Percentiles rank a stretch among this genome's conserved stretches.
Conservation (phyloP, 2,329 filamentous ascomycete genomes). For the Colletotrichum sp. region DNA sequence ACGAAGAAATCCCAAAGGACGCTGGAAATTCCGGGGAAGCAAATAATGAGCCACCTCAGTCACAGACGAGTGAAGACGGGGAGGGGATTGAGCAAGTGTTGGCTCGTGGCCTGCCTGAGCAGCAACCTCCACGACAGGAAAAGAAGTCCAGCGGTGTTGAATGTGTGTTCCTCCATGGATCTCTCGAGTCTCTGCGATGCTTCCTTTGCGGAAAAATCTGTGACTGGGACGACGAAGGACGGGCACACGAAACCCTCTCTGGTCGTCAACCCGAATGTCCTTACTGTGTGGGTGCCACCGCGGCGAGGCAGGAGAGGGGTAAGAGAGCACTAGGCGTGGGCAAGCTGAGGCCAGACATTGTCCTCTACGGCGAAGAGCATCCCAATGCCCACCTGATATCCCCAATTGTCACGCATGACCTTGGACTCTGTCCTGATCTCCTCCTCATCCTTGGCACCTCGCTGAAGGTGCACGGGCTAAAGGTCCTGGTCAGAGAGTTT, state of each 20-base stretch:
- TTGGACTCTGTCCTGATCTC: conserved; percentile 68
- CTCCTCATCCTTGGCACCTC: conserved; percentile 75
- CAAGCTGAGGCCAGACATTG: conserved; percentile 73
- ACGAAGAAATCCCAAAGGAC: neutral
- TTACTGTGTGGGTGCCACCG: conserved; percentile 66
- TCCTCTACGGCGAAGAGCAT: conserved; percentile 77
- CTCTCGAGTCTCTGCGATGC: conserved; percentile 68
- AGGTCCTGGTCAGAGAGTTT: conserved; percentile 74
- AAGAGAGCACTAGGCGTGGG: conserved; percentile 72
- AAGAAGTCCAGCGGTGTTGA: conserved; percentile 50
- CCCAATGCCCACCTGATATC: conserved; percentile 72
- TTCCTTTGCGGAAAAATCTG: conserved; percentile 63
- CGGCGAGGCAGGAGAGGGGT: conserved; percentile 66
- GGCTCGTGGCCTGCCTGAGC: neutral
- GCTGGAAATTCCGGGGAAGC: neutral
- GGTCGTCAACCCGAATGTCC: conserved; percentile 73
- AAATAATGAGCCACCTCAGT: neutral
- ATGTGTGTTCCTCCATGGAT: conserved; percentile 75
- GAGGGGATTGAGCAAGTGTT: neutral
- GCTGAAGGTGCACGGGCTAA: conserved; percentile 72
- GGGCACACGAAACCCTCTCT: conserved; percentile 61
- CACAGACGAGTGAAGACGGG: neutral
- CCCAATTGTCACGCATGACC: conserved; percentile 71
- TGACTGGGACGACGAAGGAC: conserved; percentile 63
- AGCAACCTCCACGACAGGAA: neutral